These are phyloP conservation scores for Neoboletus subvelutipes DNA, from an alignment of 768 basidiomycete genomes.

Conservation along the genomic window DNA sequence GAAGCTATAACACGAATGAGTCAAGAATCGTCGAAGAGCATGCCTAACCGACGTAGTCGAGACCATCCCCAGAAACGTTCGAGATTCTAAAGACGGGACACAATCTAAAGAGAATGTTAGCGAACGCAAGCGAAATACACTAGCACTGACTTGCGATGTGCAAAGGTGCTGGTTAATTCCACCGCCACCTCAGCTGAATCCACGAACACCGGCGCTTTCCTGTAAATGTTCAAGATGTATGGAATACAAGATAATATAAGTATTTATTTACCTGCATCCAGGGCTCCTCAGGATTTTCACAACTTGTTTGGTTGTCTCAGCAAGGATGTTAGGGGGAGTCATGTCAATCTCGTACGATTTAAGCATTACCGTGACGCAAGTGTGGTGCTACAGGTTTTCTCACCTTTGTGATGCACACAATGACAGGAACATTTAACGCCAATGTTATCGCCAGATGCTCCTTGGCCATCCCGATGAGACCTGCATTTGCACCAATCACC, in stretches of 20 bases:
- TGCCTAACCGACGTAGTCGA: conserved; percentile 59
- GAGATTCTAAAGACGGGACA: conserved; percentile 92
- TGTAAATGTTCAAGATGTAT: conserved; percentile 27
- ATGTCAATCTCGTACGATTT: conserved; percentile 70
- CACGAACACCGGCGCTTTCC: conserved; percentile 83
- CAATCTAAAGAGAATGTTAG: conserved; percentile 47
- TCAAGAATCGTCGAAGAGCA: background rate
- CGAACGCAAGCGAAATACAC: background rate
- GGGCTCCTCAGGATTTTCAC: conserved; percentile 90
- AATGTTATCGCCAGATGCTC: conserved; percentile 96
- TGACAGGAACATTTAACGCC: conserved; percentile 89
- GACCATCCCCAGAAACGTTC: conserved; percentile 92
- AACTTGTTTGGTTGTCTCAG: conserved; percentile 91
- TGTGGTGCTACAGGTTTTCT: conserved; percentile 1
- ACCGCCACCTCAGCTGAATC: conserved; percentile 79
- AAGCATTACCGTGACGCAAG: conserved; percentile 1
- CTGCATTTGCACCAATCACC: conserved; percentile 95
- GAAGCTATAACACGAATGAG: conserved; percentile 48
- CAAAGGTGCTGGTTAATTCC: conserved; percentile 73
- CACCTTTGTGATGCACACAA: conserved; percentile 94
- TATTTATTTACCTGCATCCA: conserved; percentile 73
- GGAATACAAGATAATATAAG: background rate
- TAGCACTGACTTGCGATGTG: conserved; percentile 59
- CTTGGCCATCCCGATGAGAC: conserved; percentile 88
- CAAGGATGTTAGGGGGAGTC: conserved; percentile 90